Evolutionary conservation across 2,329 filamentous ascomycete species (phyloP).

Genomic region (Sporothrix euskadiensis): DNA sequence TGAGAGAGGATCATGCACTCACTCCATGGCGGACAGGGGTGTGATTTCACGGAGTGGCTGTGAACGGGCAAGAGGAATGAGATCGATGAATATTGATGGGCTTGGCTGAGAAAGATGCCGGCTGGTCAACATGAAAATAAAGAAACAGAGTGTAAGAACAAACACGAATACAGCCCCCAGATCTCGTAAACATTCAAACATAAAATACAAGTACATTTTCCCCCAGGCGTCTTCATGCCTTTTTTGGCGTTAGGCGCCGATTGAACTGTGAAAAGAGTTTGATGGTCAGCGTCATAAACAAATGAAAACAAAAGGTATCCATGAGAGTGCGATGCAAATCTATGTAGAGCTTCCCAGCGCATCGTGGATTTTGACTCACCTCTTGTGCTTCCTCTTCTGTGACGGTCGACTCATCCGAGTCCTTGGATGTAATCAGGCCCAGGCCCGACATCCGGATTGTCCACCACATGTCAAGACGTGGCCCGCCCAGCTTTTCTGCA

Average conservation of each 20-base stretch:
- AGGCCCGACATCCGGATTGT: conserved; percentile 65
- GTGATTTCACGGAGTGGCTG: too few species aligned
- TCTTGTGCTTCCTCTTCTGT: conserved; percentile 69
- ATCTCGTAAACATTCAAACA: too few species aligned
- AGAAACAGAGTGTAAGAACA: too few species aligned
- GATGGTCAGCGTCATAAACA: background rate
- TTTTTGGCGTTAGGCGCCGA: background rate
- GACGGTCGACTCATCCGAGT: conserved; percentile 65
- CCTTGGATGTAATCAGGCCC: conserved; percentile 68
- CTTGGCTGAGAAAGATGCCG: too few species aligned
- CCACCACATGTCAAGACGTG: conserved; percentile 82
- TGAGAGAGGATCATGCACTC: too few species aligned
- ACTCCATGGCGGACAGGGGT: too few species aligned
- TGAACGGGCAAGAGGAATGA: too few species aligned
- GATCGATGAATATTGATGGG: too few species aligned
- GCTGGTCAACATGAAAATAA: too few species aligned
- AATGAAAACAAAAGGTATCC: background rate
- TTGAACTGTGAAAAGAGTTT: background rate
- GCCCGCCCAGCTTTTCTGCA: conserved; percentile 69
- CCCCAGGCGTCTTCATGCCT: background rate
- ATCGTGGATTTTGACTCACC: conserved; percentile 40
- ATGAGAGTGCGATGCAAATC: background rate
- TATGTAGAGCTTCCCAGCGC: background rate
- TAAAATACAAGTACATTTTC: too few species aligned
- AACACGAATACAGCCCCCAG: too few species aligned